Evolutionary conservation across 176 grass and related monocot genomes (phyloP).

Genomic region (Musa troglodytarum): DNA sequence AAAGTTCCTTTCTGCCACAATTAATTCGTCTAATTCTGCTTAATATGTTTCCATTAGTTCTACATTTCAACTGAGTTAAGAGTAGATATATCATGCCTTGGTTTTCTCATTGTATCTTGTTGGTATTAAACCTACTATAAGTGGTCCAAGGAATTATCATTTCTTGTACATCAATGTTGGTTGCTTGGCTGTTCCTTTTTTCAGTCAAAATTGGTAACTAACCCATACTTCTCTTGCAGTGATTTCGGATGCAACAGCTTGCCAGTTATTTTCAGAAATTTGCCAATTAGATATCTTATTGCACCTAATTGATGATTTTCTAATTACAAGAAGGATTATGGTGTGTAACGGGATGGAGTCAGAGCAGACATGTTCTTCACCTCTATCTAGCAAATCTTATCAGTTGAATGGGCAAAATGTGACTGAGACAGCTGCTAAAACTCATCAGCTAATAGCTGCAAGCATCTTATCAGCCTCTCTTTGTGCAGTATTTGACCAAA

Average conservation of each 20-base stretch:
- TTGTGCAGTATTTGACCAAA: conserved; percentile 39
- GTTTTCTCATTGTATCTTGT: not conserved
- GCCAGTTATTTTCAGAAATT: conserved; percentile 32
- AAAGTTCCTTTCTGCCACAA: not conserved
- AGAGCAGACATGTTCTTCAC: conserved; percentile 9
- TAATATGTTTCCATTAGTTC: not conserved
- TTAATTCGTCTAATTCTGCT: not conserved
- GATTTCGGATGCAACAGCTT: conserved; percentile 40
- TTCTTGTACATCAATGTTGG: not conserved
- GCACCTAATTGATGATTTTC: conserved; percentile 60
- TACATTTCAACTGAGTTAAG: not conserved
- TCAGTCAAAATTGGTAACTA: not conserved
- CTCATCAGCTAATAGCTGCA: conserved; percentile 46
- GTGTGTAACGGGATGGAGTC: conserved; percentile 28
- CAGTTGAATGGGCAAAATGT: conserved; percentile 26
- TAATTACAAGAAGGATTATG: conserved; percentile 52
- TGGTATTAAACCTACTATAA: not conserved
- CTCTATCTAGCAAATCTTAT: conserved; percentile 14
- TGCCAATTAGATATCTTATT: conserved; percentile 36
- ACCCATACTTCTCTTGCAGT: conserved; percentile 36
- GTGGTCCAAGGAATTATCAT: not conserved
- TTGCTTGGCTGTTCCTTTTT: not conserved
- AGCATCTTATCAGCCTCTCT: conserved; percentile 63
- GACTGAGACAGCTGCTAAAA: conserved; percentile 32
- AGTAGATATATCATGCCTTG: not conserved